phyloP scores from a whole-genome alignment of 768 basidiomycete genomes.

The Boletellus ananiceps region DNA sequence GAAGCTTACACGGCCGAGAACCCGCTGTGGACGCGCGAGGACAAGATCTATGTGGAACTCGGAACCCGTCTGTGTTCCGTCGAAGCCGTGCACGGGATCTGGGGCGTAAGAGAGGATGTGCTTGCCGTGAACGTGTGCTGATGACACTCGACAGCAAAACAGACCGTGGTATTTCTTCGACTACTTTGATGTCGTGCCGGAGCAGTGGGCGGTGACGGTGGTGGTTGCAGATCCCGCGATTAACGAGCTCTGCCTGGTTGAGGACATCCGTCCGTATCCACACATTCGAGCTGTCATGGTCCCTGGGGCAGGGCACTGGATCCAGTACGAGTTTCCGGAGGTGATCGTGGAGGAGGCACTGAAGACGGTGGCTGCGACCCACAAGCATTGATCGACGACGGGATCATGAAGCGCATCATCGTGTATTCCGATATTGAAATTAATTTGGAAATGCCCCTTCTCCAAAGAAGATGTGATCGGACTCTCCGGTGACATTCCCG shows the following conservation, averaged over 20 bases:
- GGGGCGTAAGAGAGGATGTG: not conserved
- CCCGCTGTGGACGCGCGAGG: conserved; percentile 13
- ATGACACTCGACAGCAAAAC: conserved; percentile 7
- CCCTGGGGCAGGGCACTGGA: conserved; percentile 20
- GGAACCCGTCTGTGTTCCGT: conserved; percentile 11
- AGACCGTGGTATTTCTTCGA: conserved; percentile 18
- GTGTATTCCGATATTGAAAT: no score
- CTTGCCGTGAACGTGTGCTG: no score
- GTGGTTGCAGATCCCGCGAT: conserved; percentile 19
- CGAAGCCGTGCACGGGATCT: not conserved
- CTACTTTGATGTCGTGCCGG: not conserved
- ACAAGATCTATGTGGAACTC: conserved; percentile 5
- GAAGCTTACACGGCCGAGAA: conserved; percentile 2
- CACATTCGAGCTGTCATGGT: conserved; percentile 10
- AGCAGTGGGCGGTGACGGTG: conserved; percentile 12
- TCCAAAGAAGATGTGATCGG: no score
- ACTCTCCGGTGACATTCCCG: no score
- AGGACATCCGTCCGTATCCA: conserved; percentile 14
- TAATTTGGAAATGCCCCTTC: no score
- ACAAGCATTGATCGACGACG: not conserved
- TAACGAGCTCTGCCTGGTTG: not conserved
- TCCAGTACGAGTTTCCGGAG: conserved; percentile 25
- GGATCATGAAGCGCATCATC: no score
- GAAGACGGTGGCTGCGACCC: conserved; percentile 5
- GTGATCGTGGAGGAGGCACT: conserved; percentile 16